These are phyloP conservation scores for Ganoderma sinense DNA, from an alignment of 1,284 basidiomycete species.

Conservation along the genomic window DNA sequence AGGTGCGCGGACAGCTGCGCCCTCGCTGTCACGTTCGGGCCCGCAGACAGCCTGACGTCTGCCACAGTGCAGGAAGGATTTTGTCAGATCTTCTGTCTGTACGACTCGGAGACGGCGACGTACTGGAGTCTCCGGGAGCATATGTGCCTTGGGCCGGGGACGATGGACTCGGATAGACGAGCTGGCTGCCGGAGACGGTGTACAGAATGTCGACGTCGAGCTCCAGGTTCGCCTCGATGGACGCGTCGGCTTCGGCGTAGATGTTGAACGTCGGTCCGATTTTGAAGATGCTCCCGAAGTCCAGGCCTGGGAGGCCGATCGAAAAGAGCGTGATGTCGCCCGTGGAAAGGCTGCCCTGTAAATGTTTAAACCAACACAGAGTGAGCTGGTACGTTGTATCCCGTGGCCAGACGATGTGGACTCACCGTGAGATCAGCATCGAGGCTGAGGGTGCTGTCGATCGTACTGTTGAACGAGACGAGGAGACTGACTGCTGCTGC, in stretches of 20 bases:
- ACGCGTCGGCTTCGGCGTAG: constrained; percentile 34
- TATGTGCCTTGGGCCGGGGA: constrained; percentile 30
- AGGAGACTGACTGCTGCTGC: background rate
- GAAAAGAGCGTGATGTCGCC: background rate
- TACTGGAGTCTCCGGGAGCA: constrained; percentile 16
- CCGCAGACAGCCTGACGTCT: constrained; percentile 51
- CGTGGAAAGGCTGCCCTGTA: constrained; percentile 3
- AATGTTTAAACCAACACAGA: background rate
- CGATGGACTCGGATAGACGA: constrained; percentile 48
- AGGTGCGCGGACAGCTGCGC: constrained; percentile 46
- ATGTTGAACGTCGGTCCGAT: constrained; percentile 45
- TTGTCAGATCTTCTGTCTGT: no score
- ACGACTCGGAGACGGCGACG: no score
- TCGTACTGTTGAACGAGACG: background rate
- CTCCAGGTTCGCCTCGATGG: constrained; percentile 47
- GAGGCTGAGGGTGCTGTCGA: background rate
- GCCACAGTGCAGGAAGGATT: background rate
- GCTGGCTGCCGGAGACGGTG: constrained; percentile 41
- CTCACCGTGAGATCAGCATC: constrained; percentile 2
- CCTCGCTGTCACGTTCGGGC: constrained; percentile 48
- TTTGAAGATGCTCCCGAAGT: constrained; percentile 35
- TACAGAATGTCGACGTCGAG: constrained; percentile 47
- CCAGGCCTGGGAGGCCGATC: background rate
- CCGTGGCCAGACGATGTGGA: background rate
- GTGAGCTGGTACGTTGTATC: no score